These are phyloP conservation scores for Allomyces macrogynus DNA, from an alignment of 192 early-diverging fungal species.

Conservation along the genomic window DNA sequence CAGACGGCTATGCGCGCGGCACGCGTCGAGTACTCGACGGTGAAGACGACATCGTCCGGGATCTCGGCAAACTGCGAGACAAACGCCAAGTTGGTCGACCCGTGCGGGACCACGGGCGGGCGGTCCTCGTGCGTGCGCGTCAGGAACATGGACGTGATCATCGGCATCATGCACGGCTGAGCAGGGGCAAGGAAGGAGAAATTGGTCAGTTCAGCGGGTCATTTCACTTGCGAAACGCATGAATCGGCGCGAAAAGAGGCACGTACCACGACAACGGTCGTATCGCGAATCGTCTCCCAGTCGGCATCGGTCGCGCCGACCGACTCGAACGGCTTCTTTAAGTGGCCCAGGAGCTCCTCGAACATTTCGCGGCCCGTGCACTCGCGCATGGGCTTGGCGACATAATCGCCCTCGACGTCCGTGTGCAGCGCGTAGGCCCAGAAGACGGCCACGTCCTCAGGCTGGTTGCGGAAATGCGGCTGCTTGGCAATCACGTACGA, in stretches of 20 bases:
- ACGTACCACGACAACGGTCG: slow-evolving; percentile 3
- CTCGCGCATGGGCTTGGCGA: slow-evolving; percentile 16
- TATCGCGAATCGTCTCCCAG: slow-evolving; percentile 2
- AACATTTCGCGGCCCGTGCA: slow-evolving; percentile 15
- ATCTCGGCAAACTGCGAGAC: slow-evolving; percentile 17
- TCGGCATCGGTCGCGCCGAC: background rate
- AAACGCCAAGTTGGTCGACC: slow-evolving; percentile 15
- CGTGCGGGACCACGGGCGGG: slow-evolving; percentile 10
- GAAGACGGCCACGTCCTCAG: slow-evolving; percentile 10
- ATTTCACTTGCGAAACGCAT: too few species aligned
- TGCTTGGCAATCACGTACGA: slow-evolving; percentile 12
- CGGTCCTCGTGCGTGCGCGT: slow-evolving; percentile 10
- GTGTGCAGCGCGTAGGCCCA: slow-evolving; percentile 15
- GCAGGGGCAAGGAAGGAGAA: background rate
- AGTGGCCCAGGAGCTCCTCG: slow-evolving; percentile 8
- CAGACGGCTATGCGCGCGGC: slow-evolving; percentile 14
- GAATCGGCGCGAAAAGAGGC: too few species aligned
- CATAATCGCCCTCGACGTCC: slow-evolving; percentile 12
- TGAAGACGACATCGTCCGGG: slow-evolving; percentile 17
- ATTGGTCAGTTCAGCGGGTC: too few species aligned
- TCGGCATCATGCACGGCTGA: slow-evolving; percentile 11
- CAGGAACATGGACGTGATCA: slow-evolving; percentile 14
- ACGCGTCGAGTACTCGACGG: slow-evolving; percentile 17
- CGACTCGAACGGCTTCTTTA: background rate
- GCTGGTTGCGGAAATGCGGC: slow-evolving; percentile 17